These are phyloP conservation scores for Pichia sp. DNA, from an alignment of 1,139 yeast species.

Conservation along the genomic window DNA sequence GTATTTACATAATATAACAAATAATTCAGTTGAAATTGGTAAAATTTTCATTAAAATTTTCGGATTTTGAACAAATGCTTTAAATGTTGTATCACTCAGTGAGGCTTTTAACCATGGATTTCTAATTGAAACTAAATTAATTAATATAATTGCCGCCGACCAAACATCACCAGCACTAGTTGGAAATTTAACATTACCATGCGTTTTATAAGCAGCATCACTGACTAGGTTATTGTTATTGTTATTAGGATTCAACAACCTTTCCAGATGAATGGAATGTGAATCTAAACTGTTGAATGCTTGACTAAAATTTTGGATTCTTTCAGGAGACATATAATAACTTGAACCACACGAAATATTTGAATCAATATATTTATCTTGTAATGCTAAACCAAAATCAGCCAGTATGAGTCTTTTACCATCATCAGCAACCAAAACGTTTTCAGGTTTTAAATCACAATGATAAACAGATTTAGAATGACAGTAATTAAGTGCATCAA, in stretches of 20 bases:
- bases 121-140: slow-evolving; percentile 75
- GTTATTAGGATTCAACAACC: slow-evolving; percentile 20
- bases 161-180: slow-evolving; percentile 79
- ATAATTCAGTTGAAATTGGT: slow-evolving; percentile 61
- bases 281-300: slow-evolving; percentile 26
- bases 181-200: slow-evolving; percentile 43
- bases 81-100: slow-evolving; percentile 51
- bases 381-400: slow-evolving; percentile 82
- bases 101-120: slow-evolving; percentile 91
- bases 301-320: slow-evolving; percentile 43
- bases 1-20: slow-evolving; percentile 44
- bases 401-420: slow-evolving; percentile 61
- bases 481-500: slow-evolving; percentile 68
- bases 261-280: slow-evolving; percentile 28
- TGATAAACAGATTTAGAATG: slow-evolving; percentile 65
- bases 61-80: slow-evolving; percentile 44
- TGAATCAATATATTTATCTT: slow-evolving; percentile 50
- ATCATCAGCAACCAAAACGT: slow-evolving; percentile 59
- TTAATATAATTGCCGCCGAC: slow-evolving; percentile 78
- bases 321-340: slow-evolving; percentile 91
- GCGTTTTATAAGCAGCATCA: slow-evolving; percentile 23
- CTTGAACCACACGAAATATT: slow-evolving; percentile 82
- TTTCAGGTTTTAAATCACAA: slow-evolving; percentile 91
- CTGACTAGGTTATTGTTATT: background rate
- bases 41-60: slow-evolving; percentile 54